A percentile compares a stretch with the other conserved stretches of the same genome.
Evolutionary conservation across 352 stramenopile species (phyloP).

Genomic region (Globisporangium nodosum): DNA sequence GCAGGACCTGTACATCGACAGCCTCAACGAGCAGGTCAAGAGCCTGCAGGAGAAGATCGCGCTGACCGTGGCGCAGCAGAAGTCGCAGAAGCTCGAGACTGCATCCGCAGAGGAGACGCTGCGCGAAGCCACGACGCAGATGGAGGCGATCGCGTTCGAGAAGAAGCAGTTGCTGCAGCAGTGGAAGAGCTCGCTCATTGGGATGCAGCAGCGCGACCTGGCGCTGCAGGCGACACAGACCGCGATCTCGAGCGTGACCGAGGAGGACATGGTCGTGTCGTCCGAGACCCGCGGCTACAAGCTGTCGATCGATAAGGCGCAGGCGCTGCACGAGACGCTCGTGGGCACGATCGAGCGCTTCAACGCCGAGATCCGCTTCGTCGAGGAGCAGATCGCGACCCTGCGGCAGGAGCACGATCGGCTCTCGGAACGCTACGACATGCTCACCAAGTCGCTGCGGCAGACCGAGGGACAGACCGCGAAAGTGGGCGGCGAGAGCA

Average conservation of each 20-base stretch:
- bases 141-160: conserved; percentile 92
- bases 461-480: conserved; percentile 82
- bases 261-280: conserved; percentile 80
- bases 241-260: conserved; percentile 69
- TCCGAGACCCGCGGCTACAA: conserved; percentile 87
- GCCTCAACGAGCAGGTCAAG: conserved; percentile 88
- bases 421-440: conserved; percentile 76
- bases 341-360: conserved; percentile 83
- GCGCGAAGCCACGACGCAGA: conserved; percentile 80
- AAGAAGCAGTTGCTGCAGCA: conserved; percentile 95
- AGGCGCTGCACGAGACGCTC: conserved; percentile 81
- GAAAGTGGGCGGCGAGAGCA: conserved; percentile 52
- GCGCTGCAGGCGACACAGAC: conserved; percentile 86
- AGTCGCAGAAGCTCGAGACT: conserved; percentile 83
- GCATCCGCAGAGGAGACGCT: conserved; percentile 84
- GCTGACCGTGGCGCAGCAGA: conserved; percentile 73
- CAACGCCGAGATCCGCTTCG: conserved; percentile 69
- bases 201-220: conserved; percentile 88
- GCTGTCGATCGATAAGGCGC: conserved; percentile 76
- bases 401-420: conserved; percentile 63
- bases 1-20: conserved; percentile 94
- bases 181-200: conserved; percentile 93
- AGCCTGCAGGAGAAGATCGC: conserved; percentile 83
- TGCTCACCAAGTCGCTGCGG: conserved; percentile 84
- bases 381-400: conserved; percentile 59